These are phyloP conservation scores for Blastocrithidia nonstop DNA, from an alignment of 208 protist genomes.

Conservation along the genomic window DNA sequence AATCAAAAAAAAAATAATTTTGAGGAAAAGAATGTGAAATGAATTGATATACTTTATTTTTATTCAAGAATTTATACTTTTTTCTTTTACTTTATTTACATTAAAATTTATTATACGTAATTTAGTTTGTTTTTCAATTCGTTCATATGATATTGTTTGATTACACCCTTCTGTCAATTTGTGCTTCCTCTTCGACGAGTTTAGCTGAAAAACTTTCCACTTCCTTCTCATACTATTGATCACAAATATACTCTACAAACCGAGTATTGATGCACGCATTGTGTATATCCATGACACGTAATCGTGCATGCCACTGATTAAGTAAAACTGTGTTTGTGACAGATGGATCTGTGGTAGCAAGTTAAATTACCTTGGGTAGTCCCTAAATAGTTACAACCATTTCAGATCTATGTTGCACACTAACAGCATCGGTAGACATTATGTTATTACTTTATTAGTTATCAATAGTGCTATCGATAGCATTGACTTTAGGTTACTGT, in stretches of 20 bases:
- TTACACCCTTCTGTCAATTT: conserved; percentile 20
- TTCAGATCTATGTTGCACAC: too few species aligned
- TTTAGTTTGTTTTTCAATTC: too few species aligned
- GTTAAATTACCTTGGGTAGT: conserved; percentile 51
- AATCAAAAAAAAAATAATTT: too few species aligned
- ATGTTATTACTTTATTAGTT: too few species aligned
- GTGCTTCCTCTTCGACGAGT: conserved; percentile 37
- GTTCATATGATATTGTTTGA: neutral
- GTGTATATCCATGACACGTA: conserved; percentile 25
- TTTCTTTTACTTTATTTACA: conserved; percentile 5
- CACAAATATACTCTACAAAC: conserved; percentile 37
- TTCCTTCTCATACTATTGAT: conserved; percentile 25
- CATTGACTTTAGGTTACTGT: too few species aligned
- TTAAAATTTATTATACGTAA: neutral
- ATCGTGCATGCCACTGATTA: conserved; percentile 37
- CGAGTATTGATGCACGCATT: conserved; percentile 21
- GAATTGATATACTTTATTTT: conserved; percentile 4
- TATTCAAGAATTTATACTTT: conserved; percentile 3
- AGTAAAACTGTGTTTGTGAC: conserved; percentile 43
- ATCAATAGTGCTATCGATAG: too few species aligned
- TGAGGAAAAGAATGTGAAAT: too few species aligned
- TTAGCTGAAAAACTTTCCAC: conserved; percentile 20
- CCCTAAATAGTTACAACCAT: conserved; percentile 31
- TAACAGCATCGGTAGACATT: too few species aligned
- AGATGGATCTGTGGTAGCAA: conserved; percentile 24